Evolutionary conservation across 2,329 filamentous ascomycete genomes (phyloP).

Genomic region (Pestalotiopsis sp.): DNA sequence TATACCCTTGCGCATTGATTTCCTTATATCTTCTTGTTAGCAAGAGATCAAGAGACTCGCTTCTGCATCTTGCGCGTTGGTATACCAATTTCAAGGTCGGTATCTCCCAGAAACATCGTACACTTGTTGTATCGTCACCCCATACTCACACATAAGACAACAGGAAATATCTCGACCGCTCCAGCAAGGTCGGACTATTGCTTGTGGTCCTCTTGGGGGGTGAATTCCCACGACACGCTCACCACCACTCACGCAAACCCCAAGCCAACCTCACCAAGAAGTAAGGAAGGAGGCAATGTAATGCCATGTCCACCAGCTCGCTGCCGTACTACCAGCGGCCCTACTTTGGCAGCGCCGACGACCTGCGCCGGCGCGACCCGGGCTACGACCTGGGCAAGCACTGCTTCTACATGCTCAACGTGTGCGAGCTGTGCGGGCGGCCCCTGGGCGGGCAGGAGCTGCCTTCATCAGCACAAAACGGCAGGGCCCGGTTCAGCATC

Average conservation of each 20-base stretch:
- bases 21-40: too few species aligned
- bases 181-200: too few species aligned
- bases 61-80: too few species aligned
- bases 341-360: slow-evolving; percentile 8
- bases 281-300: background rate
- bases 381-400: slow-evolving; percentile 4
- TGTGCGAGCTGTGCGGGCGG: slow-evolving; percentile 11
- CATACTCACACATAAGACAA: too few species aligned
- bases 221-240: too few species aligned
- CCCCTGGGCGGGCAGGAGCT: slow-evolving; percentile 4
- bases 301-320: slow-evolving; percentile 13
- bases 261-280: background rate
- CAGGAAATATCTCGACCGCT: too few species aligned
- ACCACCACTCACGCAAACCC: background rate
- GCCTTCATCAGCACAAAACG: background rate
- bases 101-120: too few species aligned
- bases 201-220: too few species aligned
- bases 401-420: slow-evolving; percentile 13
- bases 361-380: slow-evolving; percentile 3
- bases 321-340: slow-evolving; percentile 11
- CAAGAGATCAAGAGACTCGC: too few species aligned
- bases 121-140: too few species aligned
- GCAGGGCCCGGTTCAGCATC: slow-evolving; percentile 10
- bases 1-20: too few species aligned
- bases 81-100: too few species aligned